phyloP scores from a whole-genome alignment of 2,329 filamentous ascomycete species.

The Juglanconis sp. region DNA sequence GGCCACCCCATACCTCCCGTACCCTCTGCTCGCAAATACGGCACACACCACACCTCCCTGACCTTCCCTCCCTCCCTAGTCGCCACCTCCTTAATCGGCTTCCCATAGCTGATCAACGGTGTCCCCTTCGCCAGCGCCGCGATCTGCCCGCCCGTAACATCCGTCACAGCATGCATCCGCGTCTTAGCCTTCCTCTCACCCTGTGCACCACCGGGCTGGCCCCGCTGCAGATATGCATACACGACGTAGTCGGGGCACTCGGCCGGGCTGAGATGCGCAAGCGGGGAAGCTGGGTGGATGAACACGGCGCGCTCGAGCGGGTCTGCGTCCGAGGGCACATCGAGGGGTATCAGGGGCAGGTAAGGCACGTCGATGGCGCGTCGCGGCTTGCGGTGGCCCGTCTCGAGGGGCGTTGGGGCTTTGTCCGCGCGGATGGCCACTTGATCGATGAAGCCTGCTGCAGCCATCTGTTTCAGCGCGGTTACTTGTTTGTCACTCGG shows the following conservation, averaged over 20 bases:
- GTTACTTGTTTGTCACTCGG: constrained; percentile 68
- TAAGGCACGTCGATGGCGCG: constrained; percentile 94
- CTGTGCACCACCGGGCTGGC: constrained; percentile 48
- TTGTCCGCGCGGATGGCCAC: constrained; percentile 88
- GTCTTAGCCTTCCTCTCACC: constrained; percentile 64
- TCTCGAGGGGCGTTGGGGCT: constrained; percentile 68
- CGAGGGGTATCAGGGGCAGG: constrained; percentile 73
- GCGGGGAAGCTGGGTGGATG: constrained; percentile 79
- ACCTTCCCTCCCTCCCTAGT: constrained; percentile 36
- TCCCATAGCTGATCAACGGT: constrained; percentile 77
- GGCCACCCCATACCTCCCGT: constrained; percentile 74
- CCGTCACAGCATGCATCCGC: constrained; percentile 83
- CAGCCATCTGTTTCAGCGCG: constrained; percentile 84
- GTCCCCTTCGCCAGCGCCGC: constrained; percentile 79
- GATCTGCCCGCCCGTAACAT: constrained; percentile 72
- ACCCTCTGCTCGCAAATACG: constrained; percentile 68
- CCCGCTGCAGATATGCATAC: constrained; percentile 80
- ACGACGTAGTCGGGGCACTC: constrained; percentile 86
- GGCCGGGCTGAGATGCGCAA: constrained; percentile 65
- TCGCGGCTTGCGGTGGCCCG: constrained; percentile 63
- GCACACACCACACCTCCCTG: constrained; percentile 80
- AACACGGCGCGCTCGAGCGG: constrained; percentile 68
- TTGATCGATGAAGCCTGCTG: constrained; percentile 90
- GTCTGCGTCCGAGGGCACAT: constrained; percentile 37
- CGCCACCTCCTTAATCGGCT: constrained; percentile 82